Base-by-base conservation (phyloP, 768 basidiomycete species). In the Boletus vinaceobasis region DNA sequence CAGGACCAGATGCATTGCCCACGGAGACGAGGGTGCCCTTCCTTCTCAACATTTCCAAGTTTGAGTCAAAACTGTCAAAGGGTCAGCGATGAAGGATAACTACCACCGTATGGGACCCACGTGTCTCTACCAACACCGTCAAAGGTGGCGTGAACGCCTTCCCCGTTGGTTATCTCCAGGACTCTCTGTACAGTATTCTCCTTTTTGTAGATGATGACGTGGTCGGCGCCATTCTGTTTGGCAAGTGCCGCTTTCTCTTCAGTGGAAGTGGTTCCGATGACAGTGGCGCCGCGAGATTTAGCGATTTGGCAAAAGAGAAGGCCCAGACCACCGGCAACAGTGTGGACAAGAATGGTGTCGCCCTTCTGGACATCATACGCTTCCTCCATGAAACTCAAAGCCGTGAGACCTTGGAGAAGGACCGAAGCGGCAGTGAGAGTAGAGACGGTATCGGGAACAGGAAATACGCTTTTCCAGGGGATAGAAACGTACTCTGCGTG, bases 51-150 rank as follows among this genome's bases (percentile, higher is more conserved):
- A 93, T 75, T 69, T 86, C 81, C 73, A 96, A 90, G 74, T 95
- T 78, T 56, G 79, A 78, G 57, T 91, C 88, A 66, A 88, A 89
- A 6, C 88, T 90, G 60, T 14, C 26, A 38, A 50, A 53, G 15
- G 23, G 40, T 62, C 48, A 53, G 43, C 26, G 55, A 44, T 9
- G 15, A 29, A 48, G 42, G 53, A 36, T 11, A 52, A 23, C 38
- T 29, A 31, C 13, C 6, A 27, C 26, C 1, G 10, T 10, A 31
- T 5, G 15, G 35, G 21, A 77, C 88, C 54, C 72, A 95, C 82
- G 94, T 98, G 68, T 93, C 90, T 75, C 90, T 95, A 2, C 96
- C 96, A n/a, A 99, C 93, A 29, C 96, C 96, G 64, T 99, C 96
- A 64, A 88, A 96, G 23, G 93, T 81, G 15, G 84, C 95, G 58